Base-by-base conservation (phyloP, 148 eudicot species). In the Bassia scoparia region DNA sequence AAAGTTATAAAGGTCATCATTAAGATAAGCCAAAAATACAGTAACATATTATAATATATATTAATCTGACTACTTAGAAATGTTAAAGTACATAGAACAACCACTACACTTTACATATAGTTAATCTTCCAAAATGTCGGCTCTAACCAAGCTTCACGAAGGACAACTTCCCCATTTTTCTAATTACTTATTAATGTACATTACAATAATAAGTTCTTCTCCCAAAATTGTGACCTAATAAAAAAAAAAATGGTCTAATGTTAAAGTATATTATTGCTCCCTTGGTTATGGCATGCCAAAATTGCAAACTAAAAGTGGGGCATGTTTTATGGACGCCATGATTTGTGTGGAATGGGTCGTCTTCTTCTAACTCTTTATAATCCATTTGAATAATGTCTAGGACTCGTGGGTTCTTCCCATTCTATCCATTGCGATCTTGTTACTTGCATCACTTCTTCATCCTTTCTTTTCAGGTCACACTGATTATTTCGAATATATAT, bases 291-390 rank as follows among this genome's bases (percentile, higher is more conserved):
- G n/a, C n/a, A n/a, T n/a, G n/a, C n/a, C n/a, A n/a, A n/a, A n/a
- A n/a, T n/a, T n/a, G 27, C 29, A 44, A 38, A 69, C 63, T 10
- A 0, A 67, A 67, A 41, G 53, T 29, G 50, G 34, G 48, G 27
- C 84, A 62, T 79, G 84, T 84, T 81, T 83, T 73, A 85, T 70
- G 94, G 90, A 76, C 81, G 88, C 41, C 81, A n/a, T 4, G 83
- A 80, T 76, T 83, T 85, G 82, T 90, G 86, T 68, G 86, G 92
- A 44, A 87, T 81, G 46, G 91, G 88, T 21, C 85, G 84, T 71
- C 92, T 70, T 81, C 84, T 82, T 80, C 81, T 78, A 30, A 87
- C 83, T 64, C 74, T 69, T 14, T 26, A 74, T 89, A 89, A 81
- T 87, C 91, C 89, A 86, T 86, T 17, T 86, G 38, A 75, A 81